Base-by-base conservation (phyloP, 2,329 filamentous ascomycete genomes). In the Stagonosporopsis chrysanthemi region DNA sequence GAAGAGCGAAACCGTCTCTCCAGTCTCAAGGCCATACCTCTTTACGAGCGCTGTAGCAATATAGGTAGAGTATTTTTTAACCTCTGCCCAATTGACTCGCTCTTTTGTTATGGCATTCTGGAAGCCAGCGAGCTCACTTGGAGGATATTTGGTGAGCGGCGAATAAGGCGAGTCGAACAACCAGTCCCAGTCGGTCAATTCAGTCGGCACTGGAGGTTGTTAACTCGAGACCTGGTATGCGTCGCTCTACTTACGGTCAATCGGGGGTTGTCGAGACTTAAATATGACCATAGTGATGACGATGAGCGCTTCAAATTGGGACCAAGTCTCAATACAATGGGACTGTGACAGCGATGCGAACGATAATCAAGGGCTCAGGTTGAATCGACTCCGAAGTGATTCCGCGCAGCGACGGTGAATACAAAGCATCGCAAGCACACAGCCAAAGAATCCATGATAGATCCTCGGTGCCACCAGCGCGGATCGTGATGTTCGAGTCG, bases 1-100 rank as follows among this genome's bases (percentile, higher is more conserved):
- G 74, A 88, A 89, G 2, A 90, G 75, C 0, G 84, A 80, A 1
- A 89, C 82, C 0, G 84, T 85, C 5, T 89, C 79, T 1, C 83
- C 83, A 15, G 79, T 66, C 39, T 80, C 65, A 28, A 90, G 77
- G 2, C 81, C 82, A 74, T 85, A 84, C 14, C 82, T 80, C 57
- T 79, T 82, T 7, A 82, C 80, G 12, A 90, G 76, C 0, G 85
- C 84, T 0, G 86, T 88, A 0, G 86, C 88, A 12, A 90, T 78
- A 57, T 83, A 79, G 0, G 82, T 87, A 0, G 85, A 82, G 45
- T 82, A 80, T 4, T 79, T 75, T 64, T 86, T 88, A 36, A 89
- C 80, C 29, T 86, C 76, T n/a, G 75, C 73, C 78, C 82, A 89
- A 55, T 80, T 81, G 24, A 90, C 76, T 14, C 82, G 80, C 55